phyloP scores from a whole-genome alignment of 2,329 filamentous ascomycete genomes.

The Domatiomyces globalis region DNA sequence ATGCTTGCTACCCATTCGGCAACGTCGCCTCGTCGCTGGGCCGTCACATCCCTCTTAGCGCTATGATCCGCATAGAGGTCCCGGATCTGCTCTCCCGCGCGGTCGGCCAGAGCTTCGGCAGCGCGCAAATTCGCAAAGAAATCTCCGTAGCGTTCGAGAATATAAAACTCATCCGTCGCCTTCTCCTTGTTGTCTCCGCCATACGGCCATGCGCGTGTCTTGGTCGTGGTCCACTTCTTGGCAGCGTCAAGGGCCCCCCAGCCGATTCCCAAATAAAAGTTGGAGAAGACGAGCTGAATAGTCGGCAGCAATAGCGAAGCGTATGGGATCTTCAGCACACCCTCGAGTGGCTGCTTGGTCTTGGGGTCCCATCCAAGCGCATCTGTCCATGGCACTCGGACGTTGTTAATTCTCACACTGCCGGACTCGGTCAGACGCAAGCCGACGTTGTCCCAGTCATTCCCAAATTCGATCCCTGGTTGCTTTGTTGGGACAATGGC shows the following conservation, averaged over 20 bases:
- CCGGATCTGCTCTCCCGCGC: constrained; percentile 37
- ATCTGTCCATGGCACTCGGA: constrained; percentile 44
- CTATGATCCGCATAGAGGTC: constrained; percentile 34
- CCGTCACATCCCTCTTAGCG: constrained; percentile 33
- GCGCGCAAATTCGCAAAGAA: constrained; percentile 49
- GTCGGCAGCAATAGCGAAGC: constrained; percentile 46
- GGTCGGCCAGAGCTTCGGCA: constrained; percentile 44
- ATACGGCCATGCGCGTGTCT: constrained; percentile 50
- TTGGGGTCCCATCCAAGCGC: constrained; percentile 46
- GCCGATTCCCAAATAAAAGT: constrained; percentile 52
- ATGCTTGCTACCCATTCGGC: constrained; percentile 49
- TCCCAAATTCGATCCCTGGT: constrained; percentile 37
- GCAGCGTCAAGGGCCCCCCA: constrained; percentile 44
- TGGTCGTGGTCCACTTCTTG: constrained; percentile 40
- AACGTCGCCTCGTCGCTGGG: constrained; percentile 42
- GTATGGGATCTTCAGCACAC: constrained; percentile 40
- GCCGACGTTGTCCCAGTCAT: constrained; percentile 53
- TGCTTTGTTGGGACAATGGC: constrained; percentile 46
- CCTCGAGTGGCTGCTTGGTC: constrained; percentile 38
- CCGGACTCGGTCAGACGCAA: constrained; percentile 51
- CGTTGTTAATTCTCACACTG: constrained; percentile 45
- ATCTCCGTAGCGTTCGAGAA: constrained; percentile 50
- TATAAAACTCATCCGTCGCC: constrained; percentile 50
- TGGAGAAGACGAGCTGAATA: constrained; percentile 52
- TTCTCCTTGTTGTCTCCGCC: constrained; percentile 48